Conservation (phyloP, 345 rosid species). For the Lepidium africanum region DNA sequence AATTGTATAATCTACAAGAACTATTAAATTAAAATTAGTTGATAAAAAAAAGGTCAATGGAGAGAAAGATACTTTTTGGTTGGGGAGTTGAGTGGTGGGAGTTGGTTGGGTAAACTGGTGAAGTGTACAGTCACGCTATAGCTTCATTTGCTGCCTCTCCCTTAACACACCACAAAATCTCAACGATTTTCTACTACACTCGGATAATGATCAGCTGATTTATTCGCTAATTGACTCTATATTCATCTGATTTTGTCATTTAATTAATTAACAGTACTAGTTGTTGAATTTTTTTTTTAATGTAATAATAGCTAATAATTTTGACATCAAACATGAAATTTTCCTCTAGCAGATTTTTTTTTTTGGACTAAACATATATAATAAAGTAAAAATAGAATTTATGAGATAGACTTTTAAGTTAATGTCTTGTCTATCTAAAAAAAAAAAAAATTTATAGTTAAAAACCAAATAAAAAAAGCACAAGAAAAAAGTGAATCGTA, state of each 20-base stretch:
- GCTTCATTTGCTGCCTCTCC: background rate
- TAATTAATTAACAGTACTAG: no score
- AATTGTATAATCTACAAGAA: background rate
- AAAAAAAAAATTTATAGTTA: no score
- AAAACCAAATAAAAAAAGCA: background rate
- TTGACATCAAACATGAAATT: no score
- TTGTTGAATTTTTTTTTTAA: no score
- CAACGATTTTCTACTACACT: background rate
- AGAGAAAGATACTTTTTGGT: background rate
- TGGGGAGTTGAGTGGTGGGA: background rate
- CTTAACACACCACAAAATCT: background rate
- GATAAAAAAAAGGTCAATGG: background rate
- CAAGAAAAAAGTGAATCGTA: slow-evolving; percentile 10
- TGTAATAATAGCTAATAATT: no score
- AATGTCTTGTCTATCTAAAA: no score
- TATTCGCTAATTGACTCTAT: background rate
- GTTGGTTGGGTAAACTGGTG: background rate
- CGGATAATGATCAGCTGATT: background rate
- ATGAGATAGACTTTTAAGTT: no score
- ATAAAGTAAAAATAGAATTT: no score
- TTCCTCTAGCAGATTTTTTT: no score
- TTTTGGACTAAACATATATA: no score
- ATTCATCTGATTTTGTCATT: background rate
- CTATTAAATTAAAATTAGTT: background rate
- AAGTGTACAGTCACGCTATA: background rate